Percentiles rank a stretch among this genome's conserved stretches.
Conservation (phyloP, 2,329 filamentous ascomycete genomes). For the Thelonectria discophora region DNA sequence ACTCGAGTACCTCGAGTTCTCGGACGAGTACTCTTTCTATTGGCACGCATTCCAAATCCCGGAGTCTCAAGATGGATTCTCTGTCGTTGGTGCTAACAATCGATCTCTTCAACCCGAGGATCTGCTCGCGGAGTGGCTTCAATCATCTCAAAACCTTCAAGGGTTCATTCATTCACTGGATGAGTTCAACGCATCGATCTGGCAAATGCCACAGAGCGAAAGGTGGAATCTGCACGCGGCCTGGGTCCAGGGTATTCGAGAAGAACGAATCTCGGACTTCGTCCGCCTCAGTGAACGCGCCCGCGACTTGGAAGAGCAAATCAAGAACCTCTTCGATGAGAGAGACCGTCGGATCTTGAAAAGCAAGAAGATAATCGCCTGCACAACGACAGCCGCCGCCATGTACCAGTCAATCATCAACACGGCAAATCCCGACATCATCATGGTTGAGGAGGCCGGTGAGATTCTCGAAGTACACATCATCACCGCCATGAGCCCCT, state of each 20-base stretch:
- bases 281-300: constrained; percentile 50
- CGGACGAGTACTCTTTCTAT: constrained; percentile 58
- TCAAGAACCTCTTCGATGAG: constrained; percentile 57
- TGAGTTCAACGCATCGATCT: constrained; percentile 52
- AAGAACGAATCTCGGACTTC: constrained; percentile 60
- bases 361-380: constrained; percentile 70
- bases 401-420: constrained; percentile 66
- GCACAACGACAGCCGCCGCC: constrained; percentile 76
- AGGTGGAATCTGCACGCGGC: constrained; percentile 48
- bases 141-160: background rate
- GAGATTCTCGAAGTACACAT: constrained; percentile 75
- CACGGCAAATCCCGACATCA: constrained; percentile 63
- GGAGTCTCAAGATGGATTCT: constrained; percentile 54
- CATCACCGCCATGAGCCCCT: constrained; percentile 64
- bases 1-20: constrained; percentile 60
- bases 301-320: constrained; percentile 51
- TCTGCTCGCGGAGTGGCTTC: constrained; percentile 36
- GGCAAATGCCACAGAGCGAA: constrained; percentile 55
- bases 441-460: constrained; percentile 77
- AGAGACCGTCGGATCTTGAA: constrained; percentile 55
- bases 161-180: constrained; percentile 31
- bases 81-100: constrained; percentile 54
- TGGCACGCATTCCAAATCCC: constrained; percentile 67
- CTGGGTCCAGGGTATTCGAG: constrained; percentile 57
- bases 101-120: constrained; percentile 48